These are phyloP conservation scores for Ophiostoma montium DNA, from an alignment of 2,329 filamentous ascomycete genomes.

Conservation along the genomic window DNA sequence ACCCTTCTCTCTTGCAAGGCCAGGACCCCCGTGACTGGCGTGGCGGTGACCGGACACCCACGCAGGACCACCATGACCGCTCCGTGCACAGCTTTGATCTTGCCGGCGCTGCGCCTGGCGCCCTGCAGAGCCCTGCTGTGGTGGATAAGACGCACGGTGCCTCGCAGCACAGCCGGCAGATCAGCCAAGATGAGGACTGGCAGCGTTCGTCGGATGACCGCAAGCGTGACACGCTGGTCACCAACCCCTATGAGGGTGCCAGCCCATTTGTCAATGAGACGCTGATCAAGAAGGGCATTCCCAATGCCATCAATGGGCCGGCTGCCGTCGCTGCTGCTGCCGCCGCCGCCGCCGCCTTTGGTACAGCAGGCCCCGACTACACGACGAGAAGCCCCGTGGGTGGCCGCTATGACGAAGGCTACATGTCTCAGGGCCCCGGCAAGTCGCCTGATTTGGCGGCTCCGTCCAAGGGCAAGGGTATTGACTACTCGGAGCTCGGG, in stretches of 20 bases:
- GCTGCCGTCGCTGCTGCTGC: slow-evolving; percentile 5
- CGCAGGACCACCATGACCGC: slow-evolving; percentile 20
- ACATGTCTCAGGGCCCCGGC: slow-evolving; percentile 61
- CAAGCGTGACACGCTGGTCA: slow-evolving; percentile 52
- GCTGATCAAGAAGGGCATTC: slow-evolving; percentile 22
- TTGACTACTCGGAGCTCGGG: slow-evolving; percentile 37
- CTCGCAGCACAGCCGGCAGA: slow-evolving; percentile 37
- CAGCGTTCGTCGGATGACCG: slow-evolving; percentile 45
- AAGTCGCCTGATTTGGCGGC: slow-evolving; percentile 37
- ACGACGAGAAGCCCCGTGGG: slow-evolving; percentile 42
- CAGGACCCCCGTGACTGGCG: slow-evolving; percentile 38
- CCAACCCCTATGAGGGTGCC: slow-evolving; percentile 52
- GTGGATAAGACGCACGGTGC: slow-evolving; percentile 12
- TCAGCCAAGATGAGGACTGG: slow-evolving; percentile 50
- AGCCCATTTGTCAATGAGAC: slow-evolving; percentile 45
- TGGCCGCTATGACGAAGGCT: slow-evolving; percentile 68
- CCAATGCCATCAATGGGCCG: slow-evolving; percentile 13
- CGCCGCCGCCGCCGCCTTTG: slow-evolving; percentile 14
- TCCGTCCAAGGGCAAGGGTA: slow-evolving; percentile 38
- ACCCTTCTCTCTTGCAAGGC: slow-evolving; percentile 71
- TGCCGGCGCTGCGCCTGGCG: slow-evolving; percentile 31
- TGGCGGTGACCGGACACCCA: slow-evolving; percentile 20
- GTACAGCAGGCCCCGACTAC: slow-evolving; percentile 21
- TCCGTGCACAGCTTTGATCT: slow-evolving; percentile 34
- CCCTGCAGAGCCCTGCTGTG: slow-evolving; percentile 39